Evolutionary conservation across 2,329 filamentous ascomycete species (phyloP), one percentile per base, ranked within the genome.

Genomic region (Fusarium haematococcum): DNA sequence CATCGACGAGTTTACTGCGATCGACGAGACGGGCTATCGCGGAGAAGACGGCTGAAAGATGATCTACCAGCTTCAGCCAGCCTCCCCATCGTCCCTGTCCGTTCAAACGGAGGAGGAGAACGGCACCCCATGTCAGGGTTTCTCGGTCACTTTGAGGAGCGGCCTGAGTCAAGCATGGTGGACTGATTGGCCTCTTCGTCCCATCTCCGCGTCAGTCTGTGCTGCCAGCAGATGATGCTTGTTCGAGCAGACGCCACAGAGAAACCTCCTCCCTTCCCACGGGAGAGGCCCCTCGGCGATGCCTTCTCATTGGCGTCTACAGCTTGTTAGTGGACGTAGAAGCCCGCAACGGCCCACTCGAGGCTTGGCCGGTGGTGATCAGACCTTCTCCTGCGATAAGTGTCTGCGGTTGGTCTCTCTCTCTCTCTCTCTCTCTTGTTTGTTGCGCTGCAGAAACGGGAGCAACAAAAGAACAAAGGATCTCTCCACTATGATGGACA

Each of bases 121-220:
- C 35, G 20, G 23, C 13, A 32, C 43, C 18, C 20, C 65, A 66
- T 63, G 58, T 48, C 48, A 65, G 62, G 37, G 52, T 48, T 52
- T 30, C 45, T 76, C 48, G 30, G 45, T 48, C 41, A 23, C 52
- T 63, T 37, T 25, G 25, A 52, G 37, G 48, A 58, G 39, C 18
- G 48, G 50, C 65, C 71, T 65, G 75, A 77, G 69, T 77, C 75
- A 75, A 77, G 67, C 50, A 62, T 43, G 45, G 45, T 37, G 39
- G 58, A 48, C 39, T 52, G 37, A 69, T 66, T 63, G 45, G 56
- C 39, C 35, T 43, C 35, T 25, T 45, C 35, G 27, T 63, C 63
- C 63, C 59, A 50, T 60, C 41, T 48, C 37, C 37, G 27, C 54
- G 41, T 50, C 37, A 60, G 54, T 58, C 59, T 54, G 69, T 69